Conservation (phyloP, 805 yeast genomes). For the Candida boleticola region DNA sequence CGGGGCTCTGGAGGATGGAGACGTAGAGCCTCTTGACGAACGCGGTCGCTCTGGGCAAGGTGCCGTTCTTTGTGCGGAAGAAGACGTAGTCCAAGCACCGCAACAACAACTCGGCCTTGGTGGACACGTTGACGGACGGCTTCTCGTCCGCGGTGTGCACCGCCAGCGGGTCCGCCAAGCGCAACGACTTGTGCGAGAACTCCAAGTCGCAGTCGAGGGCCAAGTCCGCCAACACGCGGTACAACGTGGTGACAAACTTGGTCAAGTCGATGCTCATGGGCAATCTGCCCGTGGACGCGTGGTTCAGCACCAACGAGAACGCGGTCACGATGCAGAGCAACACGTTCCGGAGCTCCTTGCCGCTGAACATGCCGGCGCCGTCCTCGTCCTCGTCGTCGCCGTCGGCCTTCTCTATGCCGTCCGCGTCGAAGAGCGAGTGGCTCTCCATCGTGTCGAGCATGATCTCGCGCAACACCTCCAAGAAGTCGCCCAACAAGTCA, state of each 20-base stretch:
- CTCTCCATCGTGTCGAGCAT: constrained; percentile 52
- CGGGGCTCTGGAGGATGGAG: constrained; percentile 73
- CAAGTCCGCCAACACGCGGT: constrained; percentile 63
- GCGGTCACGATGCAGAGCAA: constrained; percentile 86
- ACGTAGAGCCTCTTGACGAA: constrained; percentile 79
- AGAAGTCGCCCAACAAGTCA: constrained; percentile 87
- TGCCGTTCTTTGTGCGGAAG: constrained; percentile 69
- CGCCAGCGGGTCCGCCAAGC: constrained; percentile 75
- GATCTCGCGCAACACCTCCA: constrained; percentile 84
- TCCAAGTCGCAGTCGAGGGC: constrained; percentile 82
- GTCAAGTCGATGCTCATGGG: constrained; percentile 70
- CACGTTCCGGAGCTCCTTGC: constrained; percentile 62
- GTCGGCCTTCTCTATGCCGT: constrained; percentile 9
- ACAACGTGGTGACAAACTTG: constrained; percentile 73
- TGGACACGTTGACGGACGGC: constrained; percentile 81
- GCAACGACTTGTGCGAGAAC: constrained; percentile 74
- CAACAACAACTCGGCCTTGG: constrained; percentile 81
- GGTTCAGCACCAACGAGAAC: constrained; percentile 78
- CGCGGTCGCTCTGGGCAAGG: constrained; percentile 67
- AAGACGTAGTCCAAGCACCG: constrained; percentile 79
- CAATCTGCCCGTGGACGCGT: constrained; percentile 56
- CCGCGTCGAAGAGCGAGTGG: constrained; percentile 24
- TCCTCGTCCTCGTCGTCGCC: constrained; percentile 19
- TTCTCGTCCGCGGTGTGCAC: constrained; percentile 37
- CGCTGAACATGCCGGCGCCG: constrained; percentile 28